Base-by-base conservation (phyloP, 2,329 filamentous ascomycete genomes). In the Microdochium bolleyi region DNA sequence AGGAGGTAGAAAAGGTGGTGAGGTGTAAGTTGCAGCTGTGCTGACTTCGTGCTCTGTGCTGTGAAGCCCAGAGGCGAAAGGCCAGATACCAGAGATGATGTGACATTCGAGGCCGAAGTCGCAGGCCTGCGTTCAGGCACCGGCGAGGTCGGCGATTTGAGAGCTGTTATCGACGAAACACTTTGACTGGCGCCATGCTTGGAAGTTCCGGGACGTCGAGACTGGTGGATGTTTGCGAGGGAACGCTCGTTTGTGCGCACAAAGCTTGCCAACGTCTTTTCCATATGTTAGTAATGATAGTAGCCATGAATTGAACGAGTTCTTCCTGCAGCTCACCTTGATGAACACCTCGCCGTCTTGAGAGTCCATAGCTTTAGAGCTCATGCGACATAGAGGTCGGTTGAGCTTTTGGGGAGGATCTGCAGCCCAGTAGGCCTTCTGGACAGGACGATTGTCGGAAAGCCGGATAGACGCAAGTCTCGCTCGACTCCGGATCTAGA, bases 171-270 rank as follows among this genome's bases (percentile, higher is more conserved):
- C 25, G 81, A 77, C 55, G 80, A 82, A 50, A 83, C 78, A 64
- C 81, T 85, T 62, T 85, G 82, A 13, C 86, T 84, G 53, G 82
- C 72, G 60, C 80, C 82, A 83, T 92, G 84, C 62, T 85, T 87
- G 57, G 82, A 75, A 41, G 78, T 74, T 57, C 82, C 80, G 63
- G 89, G 85, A 62, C 89, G 84, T 68, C 87, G 86, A 62, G 95
- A 79, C 70, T 96, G 92, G 57, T 96, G 77, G 62, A 92, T 92
- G 75, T 97, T 97, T 67, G 94, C 94, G 57, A 99, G 82, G 37
- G 92, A 92, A 74, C 95, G 95, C 73, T 99, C 94, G 76, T 99
- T 91, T 53, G 91, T 96, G 57, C 92, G 90, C 72, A 99, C 91
- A 73, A 96, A 97, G 73, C 87, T 87, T 67, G 92, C 92, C 68